phyloP scores from a whole-genome alignment of 768 basidiomycete genomes.

The Calocybe indica region DNA sequence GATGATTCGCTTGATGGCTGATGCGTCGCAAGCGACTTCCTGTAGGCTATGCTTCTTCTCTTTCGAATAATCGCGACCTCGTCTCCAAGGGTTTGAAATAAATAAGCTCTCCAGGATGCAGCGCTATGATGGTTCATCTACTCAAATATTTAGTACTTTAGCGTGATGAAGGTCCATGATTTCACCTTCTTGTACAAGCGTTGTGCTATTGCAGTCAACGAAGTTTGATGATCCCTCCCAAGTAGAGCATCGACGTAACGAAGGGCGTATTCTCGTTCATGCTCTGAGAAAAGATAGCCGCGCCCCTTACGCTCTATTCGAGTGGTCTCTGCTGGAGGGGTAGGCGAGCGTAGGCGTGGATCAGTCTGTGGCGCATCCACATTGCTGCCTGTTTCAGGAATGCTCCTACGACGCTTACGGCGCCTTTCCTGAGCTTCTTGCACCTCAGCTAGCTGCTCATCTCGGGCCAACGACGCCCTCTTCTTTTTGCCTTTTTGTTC shows the following conservation, averaged over 20 bases:
- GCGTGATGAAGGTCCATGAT: not conserved
- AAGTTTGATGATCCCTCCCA: conserved; percentile 39
- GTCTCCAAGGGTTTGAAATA: conserved; percentile 23
- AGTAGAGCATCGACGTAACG: conserved; percentile 40
- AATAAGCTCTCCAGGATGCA: conserved; percentile 44
- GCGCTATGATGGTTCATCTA: conserved; percentile 58
- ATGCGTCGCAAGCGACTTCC: conserved; percentile 26
- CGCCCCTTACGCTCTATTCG: conserved; percentile 16
- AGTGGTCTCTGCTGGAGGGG: conserved; percentile 35
- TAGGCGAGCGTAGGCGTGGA: conserved; percentile 29
- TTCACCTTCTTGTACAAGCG: conserved; percentile 43
- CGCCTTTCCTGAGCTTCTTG: not conserved
- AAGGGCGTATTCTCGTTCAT: conserved; percentile 44
- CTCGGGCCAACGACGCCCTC: not conserved
- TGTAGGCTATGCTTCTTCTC: conserved; percentile 41
- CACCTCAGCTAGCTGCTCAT: not conserved
- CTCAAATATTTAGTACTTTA: conserved; percentile 1
- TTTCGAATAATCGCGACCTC: conserved; percentile 44
- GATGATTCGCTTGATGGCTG: conserved; percentile 5
- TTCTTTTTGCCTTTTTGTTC: not conserved
- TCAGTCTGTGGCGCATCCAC: not conserved
- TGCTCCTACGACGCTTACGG: not conserved
- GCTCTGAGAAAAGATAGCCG: conserved; percentile 28
- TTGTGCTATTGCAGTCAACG: conserved; percentile 27
- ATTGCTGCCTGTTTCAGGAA: no score